phyloP scores from a whole-genome alignment of 116 monocot genomes.

The Phalaenopsis hybrid region DNA sequence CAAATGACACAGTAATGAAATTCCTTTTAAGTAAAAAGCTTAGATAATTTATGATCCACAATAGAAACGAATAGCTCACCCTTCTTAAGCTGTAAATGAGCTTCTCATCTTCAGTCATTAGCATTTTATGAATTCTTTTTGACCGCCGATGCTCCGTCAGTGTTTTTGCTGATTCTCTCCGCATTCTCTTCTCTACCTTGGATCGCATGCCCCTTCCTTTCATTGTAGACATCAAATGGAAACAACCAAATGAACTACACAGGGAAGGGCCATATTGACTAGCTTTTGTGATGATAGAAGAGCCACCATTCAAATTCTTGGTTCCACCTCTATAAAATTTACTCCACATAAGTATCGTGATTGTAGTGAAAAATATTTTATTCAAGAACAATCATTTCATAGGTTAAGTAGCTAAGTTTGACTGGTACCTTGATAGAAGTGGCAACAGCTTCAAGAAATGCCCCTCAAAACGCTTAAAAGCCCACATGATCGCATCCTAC shows the following conservation, averaged over 20 bases:
- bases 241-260: slow-evolving; percentile 16
- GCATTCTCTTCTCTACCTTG: slow-evolving; percentile 92
- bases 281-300: slow-evolving; percentile 1
- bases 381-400: background rate
- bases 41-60: background rate
- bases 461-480: slow-evolving; percentile 23
- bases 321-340: slow-evolving; percentile 7
- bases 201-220: slow-evolving; percentile 74
- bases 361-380: background rate
- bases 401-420: background rate
- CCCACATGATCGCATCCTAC: slow-evolving; percentile 27
- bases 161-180: slow-evolving; percentile 87
- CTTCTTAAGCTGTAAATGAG: slow-evolving; percentile 91
- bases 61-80: slow-evolving; percentile 25
- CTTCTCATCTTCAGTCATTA: slow-evolving; percentile 97
- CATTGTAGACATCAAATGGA: slow-evolving; percentile 50
- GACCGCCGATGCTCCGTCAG: slow-evolving; percentile 77
- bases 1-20: background rate
- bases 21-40: background rate
- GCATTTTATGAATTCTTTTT: slow-evolving; percentile 79
- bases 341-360: slow-evolving; percentile 11
- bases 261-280: background rate
- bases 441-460: slow-evolving; percentile 18
- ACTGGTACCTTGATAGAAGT: slow-evolving; percentile 31
- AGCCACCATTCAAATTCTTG: slow-evolving; percentile 4